Base-by-base conservation (phyloP, 345 rosid species). In the Lepidium didymum region DNA sequence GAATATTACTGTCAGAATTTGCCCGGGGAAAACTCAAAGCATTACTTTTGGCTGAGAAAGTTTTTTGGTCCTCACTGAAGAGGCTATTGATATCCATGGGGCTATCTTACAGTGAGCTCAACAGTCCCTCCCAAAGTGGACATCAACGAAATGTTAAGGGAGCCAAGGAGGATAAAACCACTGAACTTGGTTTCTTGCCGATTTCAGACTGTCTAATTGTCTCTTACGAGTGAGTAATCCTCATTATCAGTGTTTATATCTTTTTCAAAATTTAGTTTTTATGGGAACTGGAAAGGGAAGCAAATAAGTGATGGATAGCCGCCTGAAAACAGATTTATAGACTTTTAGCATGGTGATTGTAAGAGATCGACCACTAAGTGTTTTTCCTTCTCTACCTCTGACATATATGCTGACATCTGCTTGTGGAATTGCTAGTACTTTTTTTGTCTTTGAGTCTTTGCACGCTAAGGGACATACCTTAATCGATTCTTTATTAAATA, bases 21-120 rank as follows among this genome's bases (percentile, higher is more conserved):
- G 1, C 53, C 44, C 42, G 41, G 47, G 74, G 75, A 51, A 72
- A 67, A 42, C 69, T 62, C 38, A 83, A 79, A 74, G 80, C 80
- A 53, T 44, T 86, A 68, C 63, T 86, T 60, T 46, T 83, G 75
- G 79, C 86, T 15, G 91, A 86, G 14, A 76, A 75, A 56, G 46
- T 74, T 25, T 86, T 80, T 67, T 86, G 87, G 87, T 73, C 80
- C 41, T 68, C 83, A 7, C 56, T 86, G 74, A 83, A 80, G 81
- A 66, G 66, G 47, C 71, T 86, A 75, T 62, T 86, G 61, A 49
- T 55, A 18, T 83, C 80, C 34, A 77, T 82, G 80, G 86, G 82
- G 35, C 41, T 83, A 74, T 80, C 81, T 27, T 82, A 75, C 76
- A 56, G 55, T 66, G 86, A 70, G 53, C 64, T 78, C 47, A 62